Conservation (phyloP, 257 asterid genomes). For the Nicotiana knightiana region DNA sequence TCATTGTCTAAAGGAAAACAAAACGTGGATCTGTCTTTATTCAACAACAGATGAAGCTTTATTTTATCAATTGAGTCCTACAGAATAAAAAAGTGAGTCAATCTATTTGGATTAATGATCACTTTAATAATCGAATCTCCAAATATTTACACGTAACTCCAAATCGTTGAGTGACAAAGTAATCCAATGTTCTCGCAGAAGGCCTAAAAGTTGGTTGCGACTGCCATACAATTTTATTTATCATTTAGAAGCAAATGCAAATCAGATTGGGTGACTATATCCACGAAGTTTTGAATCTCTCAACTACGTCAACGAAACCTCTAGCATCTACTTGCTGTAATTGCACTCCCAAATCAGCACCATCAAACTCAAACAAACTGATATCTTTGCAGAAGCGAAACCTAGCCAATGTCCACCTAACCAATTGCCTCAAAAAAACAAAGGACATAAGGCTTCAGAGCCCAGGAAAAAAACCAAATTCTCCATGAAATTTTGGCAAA, state of each 20-base stretch:
- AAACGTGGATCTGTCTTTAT: background rate
- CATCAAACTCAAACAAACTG: background rate
- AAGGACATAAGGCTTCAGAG: background rate
- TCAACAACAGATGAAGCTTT: background rate
- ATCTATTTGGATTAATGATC: background rate
- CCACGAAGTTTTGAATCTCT: background rate
- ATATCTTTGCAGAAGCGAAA: background rate
- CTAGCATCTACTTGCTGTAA: background rate
- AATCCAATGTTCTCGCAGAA: background rate
- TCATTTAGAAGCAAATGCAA: background rate
- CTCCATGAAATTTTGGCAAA: background rate
- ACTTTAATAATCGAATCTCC: background rate
- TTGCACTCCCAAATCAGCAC: background rate
- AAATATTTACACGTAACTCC: background rate
- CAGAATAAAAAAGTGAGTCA: background rate
- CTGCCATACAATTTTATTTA: background rate
- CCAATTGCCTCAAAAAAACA: background rate
- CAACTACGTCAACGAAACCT: background rate
- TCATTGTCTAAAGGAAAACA: background rate
- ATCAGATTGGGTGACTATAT: background rate
- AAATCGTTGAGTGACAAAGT: background rate
- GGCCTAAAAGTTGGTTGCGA: background rate
- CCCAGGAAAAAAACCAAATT: background rate
- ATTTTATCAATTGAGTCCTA: background rate
- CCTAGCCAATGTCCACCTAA: background rate